Evolutionary conservation across 805 yeast species (phyloP), one percentile per base, ranked within the genome.

Genomic region (Yamadazyma olivae): DNA sequence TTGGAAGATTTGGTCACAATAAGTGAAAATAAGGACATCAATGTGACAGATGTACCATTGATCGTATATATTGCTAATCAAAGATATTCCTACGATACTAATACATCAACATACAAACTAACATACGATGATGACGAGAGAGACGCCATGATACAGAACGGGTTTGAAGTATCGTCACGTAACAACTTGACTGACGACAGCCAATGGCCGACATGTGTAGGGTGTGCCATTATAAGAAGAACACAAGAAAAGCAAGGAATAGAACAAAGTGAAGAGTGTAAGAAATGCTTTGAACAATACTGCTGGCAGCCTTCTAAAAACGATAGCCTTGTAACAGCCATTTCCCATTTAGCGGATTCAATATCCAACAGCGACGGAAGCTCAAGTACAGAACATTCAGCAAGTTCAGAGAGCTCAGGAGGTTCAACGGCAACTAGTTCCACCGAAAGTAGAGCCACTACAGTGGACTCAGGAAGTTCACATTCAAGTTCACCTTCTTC

Each of bases 171-270:
- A n/a, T 75, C 81, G 5, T 68, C 89, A 1, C 72, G 82, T 50
- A 66, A 68, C 37, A 86, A 85, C 53, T 61, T 78, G 27, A 80
- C 95, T 6, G 53, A 79, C 18, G 93, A 84, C 45, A 53, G 63
- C 5, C 77, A 82, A 23, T 87, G 86, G 82, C 66, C 75, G 27
- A 75, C 78, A 3, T 87, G 95, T 66, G 74, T 87, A 33, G 86
- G 87, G 3, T 87, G 95, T 68, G 95, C 95, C 5, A 71, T 87
- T 30, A 70, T 86, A 39, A 79, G 85, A 61, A 75, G 95, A 54
- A 75, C 81, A 28, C 81, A 81, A 51, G 93, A 86, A 58, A 70
- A 90, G 53, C 60, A 71, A 25, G 79, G 79, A 15, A 57, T 68
- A 25, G 69, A 74, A 10, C 82, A 82, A 38, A 65, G 78, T 6